Evolutionary conservation across 1,139 yeast species (phyloP).

Genomic region (Saccharomycopsis phalli): DNA sequence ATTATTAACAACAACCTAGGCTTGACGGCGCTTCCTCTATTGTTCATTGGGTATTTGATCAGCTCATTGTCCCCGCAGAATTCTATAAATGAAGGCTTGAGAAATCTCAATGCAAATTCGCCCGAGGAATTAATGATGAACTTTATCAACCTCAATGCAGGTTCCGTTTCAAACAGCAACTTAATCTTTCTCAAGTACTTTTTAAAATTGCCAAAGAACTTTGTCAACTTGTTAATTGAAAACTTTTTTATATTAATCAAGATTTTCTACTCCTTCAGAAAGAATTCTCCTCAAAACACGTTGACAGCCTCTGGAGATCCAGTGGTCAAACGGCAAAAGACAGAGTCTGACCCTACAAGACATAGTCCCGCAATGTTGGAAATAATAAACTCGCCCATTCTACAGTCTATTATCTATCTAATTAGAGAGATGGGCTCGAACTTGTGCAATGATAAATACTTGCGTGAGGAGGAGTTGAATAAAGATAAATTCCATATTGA

Average conservation of each 20-base stretch:
- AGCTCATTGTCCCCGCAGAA: conserved; percentile 16
- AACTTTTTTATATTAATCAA: conserved; percentile 20
- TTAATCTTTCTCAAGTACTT: conserved; percentile 19
- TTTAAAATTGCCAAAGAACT: conserved; percentile 16
- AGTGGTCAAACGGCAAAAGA: conserved; percentile 2
- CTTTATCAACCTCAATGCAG: conserved; percentile 16
- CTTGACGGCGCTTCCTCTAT: conserved; percentile 21
- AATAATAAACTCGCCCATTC: conserved; percentile 20
- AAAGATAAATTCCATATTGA: conserved; percentile 1
- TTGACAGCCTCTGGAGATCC: too few species aligned
- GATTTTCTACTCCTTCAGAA: conserved; percentile 19
- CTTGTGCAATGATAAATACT: conserved; percentile 11
- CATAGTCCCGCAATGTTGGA: conserved; percentile 6
- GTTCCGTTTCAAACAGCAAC: conserved; percentile 16
- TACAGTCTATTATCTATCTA: conserved; percentile 22
- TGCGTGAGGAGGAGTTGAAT: background rate
- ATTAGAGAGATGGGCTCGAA: conserved; percentile 22
- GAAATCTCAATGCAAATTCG: conserved; percentile 5
- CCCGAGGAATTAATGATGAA: conserved; percentile 17
- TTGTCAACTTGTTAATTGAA: conserved; percentile 18
- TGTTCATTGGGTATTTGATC: conserved; percentile 22
- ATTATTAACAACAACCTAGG: conserved; percentile 24
- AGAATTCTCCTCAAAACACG: background rate
- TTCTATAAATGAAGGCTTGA: conserved; percentile 13
- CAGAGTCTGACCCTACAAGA: background rate